Base-by-base conservation (phyloP, 331 rosid species). In the Pyrus hybrid region DNA sequence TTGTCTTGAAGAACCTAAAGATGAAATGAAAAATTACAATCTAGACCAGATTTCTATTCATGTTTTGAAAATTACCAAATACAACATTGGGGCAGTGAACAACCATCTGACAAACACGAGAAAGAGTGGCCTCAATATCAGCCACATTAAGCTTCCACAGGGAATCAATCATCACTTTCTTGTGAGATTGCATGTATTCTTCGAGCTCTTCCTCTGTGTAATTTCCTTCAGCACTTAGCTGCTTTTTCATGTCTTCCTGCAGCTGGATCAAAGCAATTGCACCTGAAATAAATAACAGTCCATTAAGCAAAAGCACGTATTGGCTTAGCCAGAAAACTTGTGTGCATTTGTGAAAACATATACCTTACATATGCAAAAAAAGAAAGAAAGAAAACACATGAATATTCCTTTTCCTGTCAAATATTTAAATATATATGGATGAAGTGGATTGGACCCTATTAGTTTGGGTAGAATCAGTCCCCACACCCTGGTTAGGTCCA, bases 71-170 rank as follows among this genome's bases (percentile, higher is more conserved):
- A 78, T 8, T 32, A 58, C 63, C 51, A 26, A 79, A 82, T 58
- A 57, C 67, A 70, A 56, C 26, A 51, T 41, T n/a, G 72, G 78
- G 45, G 26, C 73, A 80, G 56, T 66, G 76, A 79, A 41, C 88
- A 79, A 94, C 97, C 97, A 87, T 91, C 82, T 90, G 99, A 83
- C 99, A 94, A 78, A 94, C 99, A 8, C 92, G 97, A 64, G 99
- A 94, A 75, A 94, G 91, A 47, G 99, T 94, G 76, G 96, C 93
- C 91, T 94, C 99, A 78, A 94, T 94, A 80, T 94, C 99, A 20
- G 99, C 97, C 45, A 94, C 99, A 62, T 94, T 94, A 77, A 94
- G 96, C 87, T 94, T 94, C 99, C 99, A 94, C 78, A 94, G 85
- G 73, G 99, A 94, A 87, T 94, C 97, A 47, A 83, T 88, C 99